phyloP scores from a whole-genome alignment of 768 basidiomycete genomes.

The Leccinum ochraceum region DNA sequence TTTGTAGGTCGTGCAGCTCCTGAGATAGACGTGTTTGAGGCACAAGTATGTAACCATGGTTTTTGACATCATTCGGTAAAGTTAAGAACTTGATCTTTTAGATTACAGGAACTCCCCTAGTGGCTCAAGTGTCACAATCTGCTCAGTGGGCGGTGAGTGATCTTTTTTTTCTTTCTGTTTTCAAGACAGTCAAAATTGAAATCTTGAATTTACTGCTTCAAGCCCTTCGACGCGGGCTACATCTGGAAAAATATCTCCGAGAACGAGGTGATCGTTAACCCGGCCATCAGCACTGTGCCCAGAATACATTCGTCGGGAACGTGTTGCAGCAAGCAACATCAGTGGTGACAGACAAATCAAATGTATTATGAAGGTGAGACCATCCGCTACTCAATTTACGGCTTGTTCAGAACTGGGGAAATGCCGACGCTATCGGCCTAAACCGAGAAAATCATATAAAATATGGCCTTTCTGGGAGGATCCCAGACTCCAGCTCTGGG shows the following conservation, averaged over 20 bases:
- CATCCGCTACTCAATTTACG: conserved; percentile 74
- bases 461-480: neutral
- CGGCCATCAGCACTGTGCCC: conserved; percentile 43
- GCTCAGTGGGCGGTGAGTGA: conserved; percentile 76
- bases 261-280: conserved; percentile 60
- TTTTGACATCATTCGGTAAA: conserved; percentile 10
- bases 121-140: conserved; percentile 75
- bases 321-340: conserved; percentile 80
- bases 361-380: conserved; percentile 64
- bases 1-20: conserved; percentile 84
- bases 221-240: conserved; percentile 81
- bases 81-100: conserved; percentile 28
- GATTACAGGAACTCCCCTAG: conserved; percentile 48
- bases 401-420: too few relatives aligned
- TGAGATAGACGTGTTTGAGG: conserved; percentile 91
- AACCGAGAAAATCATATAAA: too few relatives aligned
- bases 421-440: too few relatives aligned
- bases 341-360: conserved; percentile 66
- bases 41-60: conserved; percentile 44
- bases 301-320: conserved; percentile 70
- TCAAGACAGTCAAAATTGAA: neutral
- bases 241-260: conserved; percentile 60
- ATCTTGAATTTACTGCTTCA: neutral
- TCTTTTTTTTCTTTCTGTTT: conserved; percentile 1
- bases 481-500: too few relatives aligned